Base-by-base conservation (phyloP, 2,329 filamentous ascomycete genomes). In the Microdochium nivale region DNA sequence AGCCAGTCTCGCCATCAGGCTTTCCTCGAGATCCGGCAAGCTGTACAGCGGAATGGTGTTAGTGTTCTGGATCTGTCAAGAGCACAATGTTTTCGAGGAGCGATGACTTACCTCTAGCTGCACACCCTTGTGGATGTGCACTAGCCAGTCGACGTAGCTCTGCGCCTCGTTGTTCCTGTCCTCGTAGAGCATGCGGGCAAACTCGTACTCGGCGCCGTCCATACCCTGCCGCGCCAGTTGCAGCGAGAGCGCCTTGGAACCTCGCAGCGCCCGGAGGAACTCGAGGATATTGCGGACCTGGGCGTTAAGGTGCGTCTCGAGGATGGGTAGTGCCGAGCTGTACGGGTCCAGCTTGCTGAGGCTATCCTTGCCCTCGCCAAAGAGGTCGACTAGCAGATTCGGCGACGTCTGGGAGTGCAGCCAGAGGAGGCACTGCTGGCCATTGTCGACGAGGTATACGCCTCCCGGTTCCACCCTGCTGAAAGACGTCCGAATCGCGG, bases 101-200 rank as follows among this genome's bases (percentile, higher is more conserved):
- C 11, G 24, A 49, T 21, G 24, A 70, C 79, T 70, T 68, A 86
- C 83, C 79, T 99, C 94, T 57, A 96, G 76, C 66, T 96, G 91
- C 57, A 99, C 94, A 59, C 88, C 85, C 61, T 92, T 86, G 70
- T 99, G 94, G 56, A 97, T 79, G 69, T 96, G 88, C 53, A 99
- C 94, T 62, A 99, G 76, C 94, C 94, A 99, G 71, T 99, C 94
- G 32, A 97, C 94, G 69, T 97, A 99, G 65, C 88, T 95, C 71
- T 95, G 91, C 33, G 94, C 94, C 72, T 99, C 94, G 59, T 96
- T 96, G 68, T 97, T 97, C 58, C 94, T 81, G 65, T 99, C 94
- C 70, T 99, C 94, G 30, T 96, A 84, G 58, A 99, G 70, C 70
- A 95, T 76, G 50, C 91, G 78, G 8, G 94, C 94, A 74, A 97